Evolutionary conservation across 257 asterid genomes (phyloP), one percentile per base, ranked within the genome.

Genomic region (Handroanthus guayacan): DNA sequence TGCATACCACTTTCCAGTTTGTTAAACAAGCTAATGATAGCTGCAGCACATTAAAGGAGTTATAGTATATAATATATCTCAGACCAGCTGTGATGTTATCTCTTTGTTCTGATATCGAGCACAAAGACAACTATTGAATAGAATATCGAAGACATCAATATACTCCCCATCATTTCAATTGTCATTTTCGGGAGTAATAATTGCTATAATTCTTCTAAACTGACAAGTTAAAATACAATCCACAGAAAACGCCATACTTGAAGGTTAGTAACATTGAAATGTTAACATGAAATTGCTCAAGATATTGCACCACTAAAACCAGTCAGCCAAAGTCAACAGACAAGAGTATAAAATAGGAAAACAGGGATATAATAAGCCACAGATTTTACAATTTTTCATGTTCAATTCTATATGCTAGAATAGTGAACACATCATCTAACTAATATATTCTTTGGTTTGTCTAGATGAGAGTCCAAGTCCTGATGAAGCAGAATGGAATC

Each of bases 401-500:
- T 65, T 78, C 43, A 39, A 75, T 70, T 67, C 14, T 13, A 14
- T 65, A 66, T 54, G 12, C 69, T 56, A 73, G 78, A 63, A 55
- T 60, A 41, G 69, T 14, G 69, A 65, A 45, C 65, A 72, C 69
- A 62, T 66, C 72, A 63, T 57, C 64, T 82, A 73, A 79, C 76
- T 71, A 51, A 68, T 54, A 44, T 73, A 14, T 75, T 36, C n/a
- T 37, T 80, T 78, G 81, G 57, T 75, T 75, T 81, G 62, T 78
- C 64, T 71, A 69, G 86, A 82, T 65, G 86, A 82, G 72, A 74
- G 75, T 77, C 80, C 81, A 39, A 82, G 75, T 71, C 85, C 83
- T 25, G 86, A 86, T 37, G 96, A 85, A 75, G 89, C 79, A 71
- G 91, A 84, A 80, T 87, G 96, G 96, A 77, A 78, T 77, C 81